Evolutionary conservation across 2,329 filamentous ascomycete species (phyloP).

Genomic region (Aspergillus pseudotamarii): DNA sequence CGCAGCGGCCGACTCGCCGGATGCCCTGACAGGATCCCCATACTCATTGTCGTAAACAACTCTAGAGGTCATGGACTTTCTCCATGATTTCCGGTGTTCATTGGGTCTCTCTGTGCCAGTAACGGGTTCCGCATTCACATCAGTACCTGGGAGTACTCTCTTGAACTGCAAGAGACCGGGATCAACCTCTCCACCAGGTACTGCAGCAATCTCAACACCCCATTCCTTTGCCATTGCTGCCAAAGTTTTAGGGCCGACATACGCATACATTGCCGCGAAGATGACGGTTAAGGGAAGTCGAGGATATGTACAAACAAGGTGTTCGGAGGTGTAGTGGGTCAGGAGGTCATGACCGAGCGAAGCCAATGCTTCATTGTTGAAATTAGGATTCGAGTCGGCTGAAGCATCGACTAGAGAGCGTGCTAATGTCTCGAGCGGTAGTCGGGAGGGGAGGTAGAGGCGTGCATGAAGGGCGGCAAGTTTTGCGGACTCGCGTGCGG

Average conservation of each 20-base stretch:
- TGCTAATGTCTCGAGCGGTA: conserved; percentile 84
- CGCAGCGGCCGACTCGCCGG: conserved; percentile 14
- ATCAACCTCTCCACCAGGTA: conserved; percentile 88
- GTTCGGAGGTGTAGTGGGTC: conserved; percentile 86
- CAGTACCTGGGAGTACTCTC: conserved; percentile 49
- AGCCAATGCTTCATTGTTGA: conserved; percentile 87
- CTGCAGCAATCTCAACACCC: conserved; percentile 87
- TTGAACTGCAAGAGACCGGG: conserved; percentile 84
- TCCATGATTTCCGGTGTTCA: conserved; percentile 60
- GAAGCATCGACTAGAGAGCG: conserved; percentile 83
- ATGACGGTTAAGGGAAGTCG: conserved; percentile 87
- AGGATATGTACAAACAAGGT: conserved; percentile 84
- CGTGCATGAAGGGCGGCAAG: conserved; percentile 90
- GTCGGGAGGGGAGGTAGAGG: conserved; percentile 75
- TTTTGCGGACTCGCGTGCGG: conserved; percentile 76
- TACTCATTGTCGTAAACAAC: conserved; percentile 85
- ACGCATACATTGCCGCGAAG: conserved; percentile 83
- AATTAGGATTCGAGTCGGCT: conserved; percentile 75
- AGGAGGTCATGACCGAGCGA: conserved; percentile 81
- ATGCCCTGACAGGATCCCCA: conserved; percentile 60
- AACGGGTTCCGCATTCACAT: conserved; percentile 42
- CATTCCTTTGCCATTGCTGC: conserved; percentile 76
- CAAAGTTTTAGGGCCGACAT: conserved; percentile 74
- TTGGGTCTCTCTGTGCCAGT: conserved; percentile 47
- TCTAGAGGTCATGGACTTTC: conserved; percentile 73